Percentiles rank a stretch among this genome's conserved stretches.
Evolutionary conservation across 164 flowering plant genomes (phyloP).

Genomic region (Malania oleifera): DNA sequence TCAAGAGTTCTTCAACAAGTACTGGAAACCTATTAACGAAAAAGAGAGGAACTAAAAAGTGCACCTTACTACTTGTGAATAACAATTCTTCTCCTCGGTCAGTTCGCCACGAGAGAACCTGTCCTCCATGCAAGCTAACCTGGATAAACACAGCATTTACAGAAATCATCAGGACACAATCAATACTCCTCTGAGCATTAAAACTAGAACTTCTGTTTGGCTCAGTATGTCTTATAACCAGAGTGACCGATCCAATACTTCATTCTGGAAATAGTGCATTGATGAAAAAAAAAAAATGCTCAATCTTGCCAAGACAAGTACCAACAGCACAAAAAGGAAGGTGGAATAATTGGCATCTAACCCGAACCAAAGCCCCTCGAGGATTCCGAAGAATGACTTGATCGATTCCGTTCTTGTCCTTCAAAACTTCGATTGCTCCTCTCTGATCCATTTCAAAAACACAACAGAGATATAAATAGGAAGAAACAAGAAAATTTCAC

Average conservation of each 20-base stretch:
- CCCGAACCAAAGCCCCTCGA: neutral
- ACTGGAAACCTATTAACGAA: no score
- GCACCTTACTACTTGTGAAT: conserved; percentile 41
- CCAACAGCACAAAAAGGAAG: neutral
- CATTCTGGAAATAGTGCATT: neutral
- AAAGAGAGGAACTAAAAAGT: neutral
- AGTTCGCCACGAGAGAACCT: conserved; percentile 43
- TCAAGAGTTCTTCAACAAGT: no score
- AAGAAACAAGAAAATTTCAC: neutral
- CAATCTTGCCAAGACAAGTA: neutral
- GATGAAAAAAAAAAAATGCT: neutral
- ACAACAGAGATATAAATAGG: neutral
- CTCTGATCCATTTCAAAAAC: conserved; percentile 25
- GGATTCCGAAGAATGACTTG: neutral
- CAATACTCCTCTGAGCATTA: neutral
- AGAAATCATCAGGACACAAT: neutral
- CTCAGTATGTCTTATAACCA: neutral
- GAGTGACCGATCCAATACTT: neutral
- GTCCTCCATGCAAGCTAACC: conserved; percentile 49
- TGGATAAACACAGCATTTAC: conserved; percentile 12
- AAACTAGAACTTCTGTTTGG: neutral
- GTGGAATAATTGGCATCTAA: neutral
- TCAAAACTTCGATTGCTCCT: conserved; percentile 18
- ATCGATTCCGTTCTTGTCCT: conserved; percentile 8
- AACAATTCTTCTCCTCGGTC: conserved; percentile 40